phyloP scores from a whole-genome alignment of 129 eudicot genomes.

The Gnaphalium uliginosum region DNA sequence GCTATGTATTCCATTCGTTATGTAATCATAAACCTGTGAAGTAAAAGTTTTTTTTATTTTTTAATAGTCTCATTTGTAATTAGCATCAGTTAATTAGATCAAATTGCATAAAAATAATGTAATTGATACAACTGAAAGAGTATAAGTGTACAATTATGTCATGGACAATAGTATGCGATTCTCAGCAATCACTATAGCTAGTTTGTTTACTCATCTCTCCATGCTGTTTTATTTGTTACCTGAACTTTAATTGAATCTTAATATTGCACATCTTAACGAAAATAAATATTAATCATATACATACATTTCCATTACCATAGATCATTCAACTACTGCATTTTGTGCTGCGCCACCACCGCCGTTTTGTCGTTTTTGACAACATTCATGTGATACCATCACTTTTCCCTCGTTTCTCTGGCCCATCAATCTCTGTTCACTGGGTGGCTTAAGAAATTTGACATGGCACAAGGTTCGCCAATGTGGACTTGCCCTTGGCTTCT shows the following conservation, averaged over 20 bases:
- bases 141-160: no score
- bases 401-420: neutral
- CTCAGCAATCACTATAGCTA: neutral
- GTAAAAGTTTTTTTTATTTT: no score
- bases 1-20: neutral
- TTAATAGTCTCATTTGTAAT: no score
- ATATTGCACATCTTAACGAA: neutral
- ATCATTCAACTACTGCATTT: neutral
- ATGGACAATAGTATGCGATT: no score
- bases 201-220: neutral
- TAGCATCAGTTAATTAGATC: no score
- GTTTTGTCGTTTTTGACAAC: neutral
- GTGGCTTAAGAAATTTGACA: neutral
- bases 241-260: neutral
- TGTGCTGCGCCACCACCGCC: neutral
- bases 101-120: no score
- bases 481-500: neutral
- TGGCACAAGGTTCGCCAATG: neutral
- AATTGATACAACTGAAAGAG: no score
- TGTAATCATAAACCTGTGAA: neutral
- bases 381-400: neutral
- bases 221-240: neutral
- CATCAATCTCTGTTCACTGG: neutral
- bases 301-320: neutral
- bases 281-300: neutral